Percentiles rank a stretch among this genome's conserved stretches.
Conservation (phyloP, 164 flowering plant genomes). For the Protea cynaroides region DNA sequence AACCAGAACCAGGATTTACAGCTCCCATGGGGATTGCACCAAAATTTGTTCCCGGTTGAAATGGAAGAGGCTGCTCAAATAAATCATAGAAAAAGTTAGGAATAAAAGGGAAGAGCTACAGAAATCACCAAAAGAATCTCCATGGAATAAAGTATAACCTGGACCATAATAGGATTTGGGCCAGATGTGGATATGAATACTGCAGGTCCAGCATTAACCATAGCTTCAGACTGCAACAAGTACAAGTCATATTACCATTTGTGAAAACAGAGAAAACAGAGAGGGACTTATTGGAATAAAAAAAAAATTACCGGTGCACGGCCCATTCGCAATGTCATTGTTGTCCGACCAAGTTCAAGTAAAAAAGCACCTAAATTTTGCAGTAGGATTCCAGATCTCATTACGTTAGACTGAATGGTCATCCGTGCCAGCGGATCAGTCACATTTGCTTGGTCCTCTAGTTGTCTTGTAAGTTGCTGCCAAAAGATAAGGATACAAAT, state of each 20-base stretch:
- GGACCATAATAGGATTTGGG: conserved; percentile 95
- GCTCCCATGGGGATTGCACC: conserved; percentile 50
- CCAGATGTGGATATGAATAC: conserved; percentile 73
- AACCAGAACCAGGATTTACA: conserved; percentile 37
- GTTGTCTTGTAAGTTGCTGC: conserved; percentile 68
- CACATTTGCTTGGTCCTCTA: conserved; percentile 47
- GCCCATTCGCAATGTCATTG: conserved; percentile 76
- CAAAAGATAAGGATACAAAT: neutral
- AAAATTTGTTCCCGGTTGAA: conserved; percentile 59
- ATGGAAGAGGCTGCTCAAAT: conserved; percentile 61
- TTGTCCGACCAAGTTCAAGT: conserved; percentile 89
- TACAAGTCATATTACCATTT: neutral
- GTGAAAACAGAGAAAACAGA: neutral
- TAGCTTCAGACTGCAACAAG: conserved; percentile 62
- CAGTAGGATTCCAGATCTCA: conserved; percentile 52
- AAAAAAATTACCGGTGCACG: conserved; percentile 53
- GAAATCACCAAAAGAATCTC: neutral
- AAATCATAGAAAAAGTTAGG: conserved; percentile 7
- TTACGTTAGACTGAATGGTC: conserved; percentile 48
- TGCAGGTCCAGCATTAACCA: conserved; percentile 93
- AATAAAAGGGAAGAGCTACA: neutral
- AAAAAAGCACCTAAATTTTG: conserved; percentile 76
- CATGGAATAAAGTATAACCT: conserved; percentile 35
- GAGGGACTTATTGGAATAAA: neutral
- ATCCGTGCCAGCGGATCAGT: conserved; percentile 42